Evolutionary conservation across 768 basidiomycete species (phyloP), one percentile per base, ranked within the genome.

Genomic region (Kwoniella dendrophila): DNA sequence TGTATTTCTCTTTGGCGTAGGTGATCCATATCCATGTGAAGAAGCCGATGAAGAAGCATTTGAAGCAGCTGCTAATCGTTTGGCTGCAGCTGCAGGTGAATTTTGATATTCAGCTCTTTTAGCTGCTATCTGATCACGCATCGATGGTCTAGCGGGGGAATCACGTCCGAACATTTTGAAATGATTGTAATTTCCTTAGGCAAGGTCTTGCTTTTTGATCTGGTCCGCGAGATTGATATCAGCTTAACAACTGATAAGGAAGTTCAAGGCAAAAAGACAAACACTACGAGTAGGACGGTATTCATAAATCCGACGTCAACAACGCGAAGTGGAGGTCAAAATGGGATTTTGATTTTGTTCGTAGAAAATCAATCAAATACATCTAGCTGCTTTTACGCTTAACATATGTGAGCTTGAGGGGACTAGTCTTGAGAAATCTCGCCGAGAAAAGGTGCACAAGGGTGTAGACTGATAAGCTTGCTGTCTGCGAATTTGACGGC

Each of bases 111-210:
- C 73, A 2, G 71, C 70, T 16, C 73, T 58, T 43, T 72, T 70
- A 4, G 73, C 73, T 2, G 73, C 73, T 18, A 74, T 74, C 40
- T 74, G 73, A 20, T 74, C 73, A 18, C 69, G 56, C 24, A 65
- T 63, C 14, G 60, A 55, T 12, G 60, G 60, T 38, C 60, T n/a
- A 16, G 53, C 52, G 1, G 60, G 60, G 7, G 60, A 60, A 29
- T 60, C 50, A 8, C 59, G 40, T 10, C 22, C 48, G 6, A 52
- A 52, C 59, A 60, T 60, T 18, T 51, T 33, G 49, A 27, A n/a
- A 14, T 14, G 3, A 24, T 14, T 14, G 22, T 20, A 3, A n/a
- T n/a, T n/a, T n/a, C n/a, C n/a, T n/a, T n/a, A n/a, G n/a, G n/a
- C n/a, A n/a, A n/a, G n/a, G n/a, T n/a, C n/a, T n/a, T n/a, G n/a